Evolutionary conservation across 768 basidiomycete species (phyloP).

Genomic region (Kwoniella heveanensis): DNA sequence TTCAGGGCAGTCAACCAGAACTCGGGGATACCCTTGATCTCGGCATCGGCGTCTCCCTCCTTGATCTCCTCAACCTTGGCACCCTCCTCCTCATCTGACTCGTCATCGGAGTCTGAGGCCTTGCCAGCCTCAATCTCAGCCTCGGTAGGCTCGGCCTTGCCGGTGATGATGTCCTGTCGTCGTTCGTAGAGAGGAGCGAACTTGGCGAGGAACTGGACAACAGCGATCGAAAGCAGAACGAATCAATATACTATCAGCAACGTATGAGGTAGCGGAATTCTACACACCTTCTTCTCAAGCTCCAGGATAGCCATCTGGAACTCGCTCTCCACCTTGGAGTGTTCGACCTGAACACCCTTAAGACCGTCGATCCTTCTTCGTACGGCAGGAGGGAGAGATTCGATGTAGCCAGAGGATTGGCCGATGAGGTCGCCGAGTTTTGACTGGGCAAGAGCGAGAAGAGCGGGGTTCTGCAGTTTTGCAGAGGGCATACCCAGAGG

Average conservation of each 20-base stretch:
- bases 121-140: slow-evolving; percentile 85
- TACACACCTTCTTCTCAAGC: slow-evolving; percentile 86
- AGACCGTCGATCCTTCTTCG: slow-evolving; percentile 85
- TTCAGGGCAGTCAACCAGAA: slow-evolving; percentile 98
- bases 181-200: slow-evolving; percentile 79
- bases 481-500: neutral
- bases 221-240: neutral
- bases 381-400: slow-evolving; percentile 76
- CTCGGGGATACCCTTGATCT: slow-evolving; percentile 71
- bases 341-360: slow-evolving; percentile 90
- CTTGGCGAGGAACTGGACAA: slow-evolving; percentile 58
- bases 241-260: no score
- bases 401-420: slow-evolving; percentile 91
- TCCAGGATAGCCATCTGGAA: slow-evolving; percentile 94
- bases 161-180: slow-evolving; percentile 78
- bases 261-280: no score
- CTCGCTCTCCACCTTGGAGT: slow-evolving; percentile 85
- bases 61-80: slow-evolving; percentile 53
- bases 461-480: slow-evolving; percentile 64
- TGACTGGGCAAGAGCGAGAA: slow-evolving; percentile 79
- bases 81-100: slow-evolving; percentile 62
- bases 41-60: slow-evolving; percentile 47
- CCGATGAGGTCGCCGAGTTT: slow-evolving; percentile 83
- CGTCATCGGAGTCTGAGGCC: slow-evolving; percentile 71
- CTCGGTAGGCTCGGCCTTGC: slow-evolving; percentile 68